Base-by-base conservation (phyloP, 768 basidiomycete genomes). In the Tephrocybe rancida region DNA sequence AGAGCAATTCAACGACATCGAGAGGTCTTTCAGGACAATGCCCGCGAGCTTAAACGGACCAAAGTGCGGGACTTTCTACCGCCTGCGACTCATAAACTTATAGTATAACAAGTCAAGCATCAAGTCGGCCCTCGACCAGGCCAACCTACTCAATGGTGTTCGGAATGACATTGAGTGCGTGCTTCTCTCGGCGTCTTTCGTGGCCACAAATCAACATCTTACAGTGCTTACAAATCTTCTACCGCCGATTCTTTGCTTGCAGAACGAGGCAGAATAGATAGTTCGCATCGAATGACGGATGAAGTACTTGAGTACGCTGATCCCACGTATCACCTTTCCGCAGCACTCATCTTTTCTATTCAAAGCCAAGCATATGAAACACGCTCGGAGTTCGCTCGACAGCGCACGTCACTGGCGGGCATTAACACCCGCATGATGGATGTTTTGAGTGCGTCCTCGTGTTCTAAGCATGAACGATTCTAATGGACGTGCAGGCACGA, bases 281-380 rank as follows among this genome's bases (percentile, higher is more conserved):
- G 85, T 59, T 93, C 90, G 21, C 95, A 98, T 73, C 78, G 84
- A 52, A 98, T 98, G 95, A 90, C 92, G 18, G 96, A 98, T 65
- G 89, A 90, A 37, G 80, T 95, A 29, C 77, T 99, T 22, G 83
- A 89, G 95, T 96, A 64, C 54, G 90, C 3, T 41, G 22, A 9
- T 37, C 34, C 48, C 26, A 24, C 9, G 44, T 19, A 27, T 38
- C 38, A 34, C 22, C 38, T 49, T 51, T 49, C 47, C 24, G 38
- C 46, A 50, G 22, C 26, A 49, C 34, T 30, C 42, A 54, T 44
- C 38, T 27, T 29, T 18, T 43, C 25, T n/a, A 30, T 25, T 32
- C 48, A 14, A 67, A 98, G 95, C 39, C 97, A 98, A 84, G 97
- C 96, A 25, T 95, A 98, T 65, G 97, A 94, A 65, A 98, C 96